Evolutionary conservation across 768 basidiomycete genomes (phyloP), one percentile per base, ranked within the genome.

Genomic region (Exidia glandulosa): DNA sequence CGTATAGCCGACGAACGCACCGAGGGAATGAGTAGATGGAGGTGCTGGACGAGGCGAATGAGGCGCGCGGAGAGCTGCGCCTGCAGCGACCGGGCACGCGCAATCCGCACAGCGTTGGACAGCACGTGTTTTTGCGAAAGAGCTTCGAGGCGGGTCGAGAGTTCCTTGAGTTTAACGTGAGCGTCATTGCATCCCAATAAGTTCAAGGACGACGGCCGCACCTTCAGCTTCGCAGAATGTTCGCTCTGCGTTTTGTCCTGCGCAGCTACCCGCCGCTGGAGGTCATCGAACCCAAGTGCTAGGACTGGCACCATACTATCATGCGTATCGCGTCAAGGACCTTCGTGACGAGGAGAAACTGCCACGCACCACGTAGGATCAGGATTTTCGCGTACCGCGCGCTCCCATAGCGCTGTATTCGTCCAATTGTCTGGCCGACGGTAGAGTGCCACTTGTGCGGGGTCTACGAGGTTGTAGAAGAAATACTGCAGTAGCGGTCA

Each of bases 401-500:
- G 86, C 66, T 87, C 81, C 90, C 90, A 93, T 48, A 85, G 65
- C 9, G 75, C 75, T 48, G 90, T 87, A 54, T 88, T 85, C 4
- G 80, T 79, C 13, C 84, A 84, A 65, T 89, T 89, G 14, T 76
- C 69, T 13, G 91, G 90, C 16, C 87, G 82, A 6, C 80, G 84
- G 63, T 88, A 94, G 57, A 84, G 64, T 30, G 73, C 76, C 2
- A 87, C 81, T 64, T 85, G 77, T 4, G 74, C 75, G 0, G 88
- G 87, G 65, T 87, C 83, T 3, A 92, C 88, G 14, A 89, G 74
- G 65, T 92, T 93, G 69, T 94, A 93, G 65, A 94, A 94, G 63
- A 82, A 83, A 63, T 89, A 81, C 90, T n/a, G n/a, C 92, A 59
- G 54, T 41, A 66, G 57, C 32, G n/a, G 6, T 58, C 29, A 27